Evolutionary conservation across 2,329 filamentous ascomycete species (phyloP), one percentile per base, ranked within the genome.

Genomic region (Cladosporium colombiae): DNA sequence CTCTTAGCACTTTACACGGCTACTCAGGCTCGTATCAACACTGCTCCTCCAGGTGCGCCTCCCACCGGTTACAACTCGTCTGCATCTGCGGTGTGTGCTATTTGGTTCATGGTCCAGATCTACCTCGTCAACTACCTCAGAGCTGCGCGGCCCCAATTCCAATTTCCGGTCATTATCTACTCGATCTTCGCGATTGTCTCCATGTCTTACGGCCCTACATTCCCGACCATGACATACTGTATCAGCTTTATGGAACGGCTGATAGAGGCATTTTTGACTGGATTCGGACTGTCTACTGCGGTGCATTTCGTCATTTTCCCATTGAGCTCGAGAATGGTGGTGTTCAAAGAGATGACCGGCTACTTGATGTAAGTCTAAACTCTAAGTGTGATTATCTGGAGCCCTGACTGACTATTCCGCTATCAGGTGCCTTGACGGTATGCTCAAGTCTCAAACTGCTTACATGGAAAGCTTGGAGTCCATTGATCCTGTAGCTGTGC

Each of bases 41-140:
- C 88, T 1, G 81, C 68, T 44, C 65, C 69, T 31, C 71, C 74
- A 27, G 74, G 68, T 46, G 67, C 66, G 25, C 68, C 70, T 61
- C 74, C 72, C 7, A 70, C 70, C n/a, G 72, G 74, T 11, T 93
- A 92, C 78, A 92, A 91, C 73, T 87, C 89, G 1, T 90, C 88
- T n/a, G 88, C 91, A 58, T 85, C 87, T 1, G 89, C 85, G 0
- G 89, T 93, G 0, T 86, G 86, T 66, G 90, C 79, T 0, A 80
- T 92, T 3, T 93, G 88, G 88, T 81, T 93, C 3, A 89, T 92
- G 75, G 84, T 87, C 67, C 86, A 88, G 72, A 89, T 91, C 49
- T 93, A 88, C 79, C 71, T 89, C 18, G 82, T 86, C 66, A 92
- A 92, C 74, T 78, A 84, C 1, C 70, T 91, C 53, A 84, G 89